Evolutionary conservation across 1,284 basidiomycete species (phyloP), one percentile per base, ranked within the genome.

Genomic region (Ganoderma boninense): DNA sequence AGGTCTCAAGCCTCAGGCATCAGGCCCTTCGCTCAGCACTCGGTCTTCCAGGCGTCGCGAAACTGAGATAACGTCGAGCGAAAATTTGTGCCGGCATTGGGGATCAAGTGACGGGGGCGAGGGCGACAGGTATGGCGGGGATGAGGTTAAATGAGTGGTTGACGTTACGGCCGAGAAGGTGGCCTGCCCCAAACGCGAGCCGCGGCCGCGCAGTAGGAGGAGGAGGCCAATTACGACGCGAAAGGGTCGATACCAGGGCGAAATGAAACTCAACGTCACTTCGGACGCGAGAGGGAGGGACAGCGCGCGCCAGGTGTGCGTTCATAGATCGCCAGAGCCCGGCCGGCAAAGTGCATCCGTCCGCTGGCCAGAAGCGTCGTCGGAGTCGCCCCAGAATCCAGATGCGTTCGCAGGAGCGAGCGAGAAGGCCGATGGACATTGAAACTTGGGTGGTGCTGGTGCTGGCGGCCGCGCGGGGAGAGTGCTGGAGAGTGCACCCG

Each of bases 101-200:
- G 35, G 35, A 40, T 60, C 57, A n/a, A 60, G 35, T n/a, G 57
- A 60, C 35, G 57, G 18, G 57, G 5, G 18, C 32, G 57, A 35
- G 18, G 56, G 11, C 2, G 29, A 29, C 29, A 18, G 10, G 1
- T 18, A 23, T 35, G 32, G n/a, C 20, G 57, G 35, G 20, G 16
- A 35, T 38, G 57, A 60, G 57, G 57, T 40, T 57, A 40, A 62
- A 43, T 62, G 40, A 62, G 40, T 62, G 60, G 60, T 62, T 62
- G 43, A 62, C 60, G 60, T 42, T 60, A 40, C 8, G 40, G 23
- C 60, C 59, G 32, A n/a, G 32, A 52, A 26, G 49, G 23, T 14
- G 23, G 38, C 18, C 60, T 26, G 23, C 38, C 38, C 59, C 38
- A 18, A 60, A 40, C n/a, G 38, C 40, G n/a, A 26, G 40, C 40